Conservation (phyloP, 2,329 filamentous ascomycete genomes). For the Aspergillus awamori region DNA sequence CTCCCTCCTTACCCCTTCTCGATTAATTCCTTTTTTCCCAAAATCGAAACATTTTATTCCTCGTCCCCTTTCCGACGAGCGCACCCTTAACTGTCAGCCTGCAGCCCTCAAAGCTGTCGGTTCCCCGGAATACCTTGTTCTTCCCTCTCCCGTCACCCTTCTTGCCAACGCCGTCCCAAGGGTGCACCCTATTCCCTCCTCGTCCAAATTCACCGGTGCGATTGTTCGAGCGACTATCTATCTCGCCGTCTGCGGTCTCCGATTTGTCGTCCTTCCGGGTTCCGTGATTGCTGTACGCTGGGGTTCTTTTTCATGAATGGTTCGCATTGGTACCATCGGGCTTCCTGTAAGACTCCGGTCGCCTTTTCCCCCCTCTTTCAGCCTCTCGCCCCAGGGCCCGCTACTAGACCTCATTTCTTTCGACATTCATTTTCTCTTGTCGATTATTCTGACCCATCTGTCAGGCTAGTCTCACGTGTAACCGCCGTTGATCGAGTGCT, state of each 20-base stretch:
- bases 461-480: constrained; percentile 25
- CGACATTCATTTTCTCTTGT: constrained; percentile 2
- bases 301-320: constrained; percentile 23
- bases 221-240: constrained; percentile 13
- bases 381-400: neutral
- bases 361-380: neutral
- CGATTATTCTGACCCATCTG: constrained; percentile 14
- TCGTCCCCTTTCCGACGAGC: constrained; percentile 8
- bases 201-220: constrained; percentile 12
- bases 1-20: constrained; percentile 13
- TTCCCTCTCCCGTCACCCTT: constrained; percentile 12
- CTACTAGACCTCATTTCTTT: neutral
- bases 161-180: constrained; percentile 11
- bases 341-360: constrained; percentile 20
- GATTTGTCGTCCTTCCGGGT: constrained; percentile 11
- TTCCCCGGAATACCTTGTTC: constrained; percentile 8
- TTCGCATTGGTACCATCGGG: constrained; percentile 20
- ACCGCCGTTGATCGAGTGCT: constrained; percentile 20
- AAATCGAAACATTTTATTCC: constrained; percentile 10
- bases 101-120: neutral
- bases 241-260: constrained; percentile 7
- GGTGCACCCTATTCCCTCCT: constrained; percentile 3
- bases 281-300: constrained; percentile 4
- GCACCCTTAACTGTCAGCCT: constrained; percentile 9
- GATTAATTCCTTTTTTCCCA: constrained; percentile 17